Base-by-base conservation (phyloP, 1,284 basidiomycete species). In the Spongispora temasekensis region DNA sequence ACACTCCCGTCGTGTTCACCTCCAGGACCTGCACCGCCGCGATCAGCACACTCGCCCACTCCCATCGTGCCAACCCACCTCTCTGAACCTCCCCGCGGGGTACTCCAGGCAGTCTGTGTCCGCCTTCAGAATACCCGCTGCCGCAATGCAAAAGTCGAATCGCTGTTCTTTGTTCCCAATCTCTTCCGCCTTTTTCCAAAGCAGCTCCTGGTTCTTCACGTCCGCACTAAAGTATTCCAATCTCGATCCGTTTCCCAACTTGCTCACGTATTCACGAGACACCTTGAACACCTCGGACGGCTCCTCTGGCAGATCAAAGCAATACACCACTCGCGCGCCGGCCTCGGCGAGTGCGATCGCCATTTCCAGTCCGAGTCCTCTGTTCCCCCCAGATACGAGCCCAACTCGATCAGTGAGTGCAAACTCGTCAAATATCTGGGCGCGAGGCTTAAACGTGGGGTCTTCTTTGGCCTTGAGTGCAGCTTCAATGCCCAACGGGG, bases 311-410 rank as follows among this genome's bases (percentile, higher is more conserved):
- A 94, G 76, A 73, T 95, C 93, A 34, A 94, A 75, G 68, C 89
- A 92, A 72, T 92, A 91, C 1, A 95, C 85, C 3, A 78, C 84
- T 19, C 88, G 81, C 3, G 91, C 90, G 54, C 91, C 92, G 4
- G 87, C 86, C 76, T 95, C 93, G 44, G 86, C 83, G 42, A 93
- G 77, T 5, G 88, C 85, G 59, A 93, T 79, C 30, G 91, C 91
- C 83, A 91, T 89, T 75, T 93, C 91, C 48, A 95, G 83, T 4
- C 93, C 93, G 19, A 95, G 82, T 2, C 93, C 93, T 51, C 92
- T 82, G 67, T 91, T 91, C 3, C 81, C 93, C 15, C 91, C 91
- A 0, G 91, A 90, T 44, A 94, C 85, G 61, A 94, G 79, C 34
- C 84, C 88, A 15, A 92, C 90, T 31, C 90, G 86, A 67, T 87